phyloP scores from a whole-genome alignment of 306 rosid species.

The Cucumis melo region DNA sequence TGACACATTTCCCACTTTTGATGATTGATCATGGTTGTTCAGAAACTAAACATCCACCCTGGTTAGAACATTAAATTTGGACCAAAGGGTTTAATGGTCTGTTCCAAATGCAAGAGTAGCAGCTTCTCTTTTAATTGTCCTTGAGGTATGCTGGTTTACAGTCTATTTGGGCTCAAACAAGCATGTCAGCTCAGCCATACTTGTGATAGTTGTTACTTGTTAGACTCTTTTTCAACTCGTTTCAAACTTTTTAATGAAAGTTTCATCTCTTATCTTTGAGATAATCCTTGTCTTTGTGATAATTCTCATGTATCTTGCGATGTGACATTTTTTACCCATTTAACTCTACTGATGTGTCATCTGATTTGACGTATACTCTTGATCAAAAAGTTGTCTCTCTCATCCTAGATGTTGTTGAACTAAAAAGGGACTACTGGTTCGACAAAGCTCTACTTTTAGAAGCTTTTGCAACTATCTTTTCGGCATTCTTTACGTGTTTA shows the following conservation, averaged over 20 bases:
- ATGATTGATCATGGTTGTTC: not conserved
- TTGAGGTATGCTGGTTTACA: not conserved
- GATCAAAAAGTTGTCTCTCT: no score
- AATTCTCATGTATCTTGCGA: not conserved
- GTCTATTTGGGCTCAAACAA: not conserved
- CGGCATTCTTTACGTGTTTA: not conserved
- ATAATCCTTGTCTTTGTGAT: not conserved
- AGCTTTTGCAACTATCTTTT: not conserved
- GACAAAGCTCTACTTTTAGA: not conserved
- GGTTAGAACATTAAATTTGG: conserved; percentile 2
- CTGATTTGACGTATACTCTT: no score
- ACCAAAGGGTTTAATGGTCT: not conserved
- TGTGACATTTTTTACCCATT: not conserved
- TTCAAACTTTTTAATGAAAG: not conserved
- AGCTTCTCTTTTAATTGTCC: not conserved
- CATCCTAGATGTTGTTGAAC: no score
- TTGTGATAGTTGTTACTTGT: not conserved
- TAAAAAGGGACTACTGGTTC: no score
- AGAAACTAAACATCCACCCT: not conserved
- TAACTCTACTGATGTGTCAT: not conserved
- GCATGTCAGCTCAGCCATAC: not conserved
- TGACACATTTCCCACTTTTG: not conserved
- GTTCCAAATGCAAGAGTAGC: not conserved
- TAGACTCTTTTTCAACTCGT: not conserved
- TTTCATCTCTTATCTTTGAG: not conserved